These are phyloP conservation scores for Trichophyton simii DNA, from an alignment of 2,329 filamentous ascomycete species.

Conservation along the genomic window DNA sequence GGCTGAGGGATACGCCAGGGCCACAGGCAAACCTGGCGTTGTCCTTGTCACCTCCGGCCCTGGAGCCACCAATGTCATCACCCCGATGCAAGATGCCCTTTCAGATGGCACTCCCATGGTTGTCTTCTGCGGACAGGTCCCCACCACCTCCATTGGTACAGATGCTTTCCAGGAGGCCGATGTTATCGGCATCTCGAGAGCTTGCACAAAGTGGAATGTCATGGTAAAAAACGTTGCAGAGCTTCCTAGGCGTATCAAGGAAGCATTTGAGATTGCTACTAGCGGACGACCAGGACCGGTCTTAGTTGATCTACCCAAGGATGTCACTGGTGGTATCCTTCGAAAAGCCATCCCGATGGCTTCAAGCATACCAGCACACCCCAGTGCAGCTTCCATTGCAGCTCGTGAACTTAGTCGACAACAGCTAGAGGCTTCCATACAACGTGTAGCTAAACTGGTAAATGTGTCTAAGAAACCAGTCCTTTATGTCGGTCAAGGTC, in stretches of 20 bases:
- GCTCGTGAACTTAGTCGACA: conserved; percentile 59
- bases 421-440: conserved; percentile 61
- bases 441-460: conserved; percentile 66
- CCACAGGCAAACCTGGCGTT: conserved; percentile 84
- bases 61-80: conserved; percentile 91
- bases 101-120: conserved; percentile 94
- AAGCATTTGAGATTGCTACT: conserved; percentile 95
- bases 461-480: conserved; percentile 87
- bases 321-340: conserved; percentile 78
- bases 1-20: conserved; percentile 93
- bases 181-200: conserved; percentile 80
- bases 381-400: conserved; percentile 73
- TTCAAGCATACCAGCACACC: conserved; percentile 60
- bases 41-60: conserved; percentile 94
- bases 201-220: conserved; percentile 98
- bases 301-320: conserved; percentile 89
- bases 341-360: conserved; percentile 71
- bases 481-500: conserved; percentile 86
- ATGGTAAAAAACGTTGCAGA: conserved; percentile 96
- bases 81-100: conserved; percentile 89
- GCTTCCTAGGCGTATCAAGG: conserved; percentile 84
- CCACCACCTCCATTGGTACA: conserved; percentile 77
- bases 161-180: conserved; percentile 97
- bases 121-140: conserved; percentile 89
- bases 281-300: conserved; percentile 88